Percentiles rank a stretch among this genome's conserved stretches.
Conservation (phyloP, 2,329 filamentous ascomycete genomes). For the Ascochyta pisi region DNA sequence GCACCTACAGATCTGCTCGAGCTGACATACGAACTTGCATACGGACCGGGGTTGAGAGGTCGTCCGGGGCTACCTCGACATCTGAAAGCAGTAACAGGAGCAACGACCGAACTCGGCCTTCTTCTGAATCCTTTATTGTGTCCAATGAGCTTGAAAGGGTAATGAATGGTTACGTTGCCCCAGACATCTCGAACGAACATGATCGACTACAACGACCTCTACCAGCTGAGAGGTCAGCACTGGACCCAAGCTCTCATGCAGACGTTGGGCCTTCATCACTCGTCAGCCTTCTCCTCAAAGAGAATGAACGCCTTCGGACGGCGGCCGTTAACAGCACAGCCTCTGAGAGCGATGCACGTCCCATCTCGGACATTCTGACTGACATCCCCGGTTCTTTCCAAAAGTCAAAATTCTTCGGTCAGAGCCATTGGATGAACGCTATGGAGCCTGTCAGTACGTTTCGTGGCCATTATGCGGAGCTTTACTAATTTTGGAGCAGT, state of each 20-base stretch:
- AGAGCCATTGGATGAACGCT: constrained; percentile 57
- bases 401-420: constrained; percentile 64
- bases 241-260: constrained; percentile 4
- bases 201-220: constrained; percentile 5
- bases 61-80: constrained; percentile 1
- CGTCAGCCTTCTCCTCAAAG: constrained; percentile 8
- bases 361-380: constrained; percentile 7
- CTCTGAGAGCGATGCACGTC: background rate
- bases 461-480: background rate
- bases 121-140: background rate
- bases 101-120: constrained; percentile 1
- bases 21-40: constrained; percentile 3
- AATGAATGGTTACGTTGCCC: constrained; percentile 24
- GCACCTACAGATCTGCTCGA: constrained; percentile 30
- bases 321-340: background rate
- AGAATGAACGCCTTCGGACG: background rate
- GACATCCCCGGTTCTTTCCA: constrained; percentile 36
- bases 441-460: constrained; percentile 40
- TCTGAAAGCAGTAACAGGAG: background rate
- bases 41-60: background rate
- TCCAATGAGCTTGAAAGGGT: constrained; percentile 20
- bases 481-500: constrained; percentile 9
- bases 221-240: constrained; percentile 1
- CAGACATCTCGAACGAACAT: constrained; percentile 22
- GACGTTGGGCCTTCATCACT: constrained; percentile 2